A percentile compares a stretch with the other conserved stretches of the same genome.
These are phyloP conservation scores for Xylaria multiplex DNA, from an alignment of 2,329 filamentous ascomycete species.

Conservation along the genomic window DNA sequence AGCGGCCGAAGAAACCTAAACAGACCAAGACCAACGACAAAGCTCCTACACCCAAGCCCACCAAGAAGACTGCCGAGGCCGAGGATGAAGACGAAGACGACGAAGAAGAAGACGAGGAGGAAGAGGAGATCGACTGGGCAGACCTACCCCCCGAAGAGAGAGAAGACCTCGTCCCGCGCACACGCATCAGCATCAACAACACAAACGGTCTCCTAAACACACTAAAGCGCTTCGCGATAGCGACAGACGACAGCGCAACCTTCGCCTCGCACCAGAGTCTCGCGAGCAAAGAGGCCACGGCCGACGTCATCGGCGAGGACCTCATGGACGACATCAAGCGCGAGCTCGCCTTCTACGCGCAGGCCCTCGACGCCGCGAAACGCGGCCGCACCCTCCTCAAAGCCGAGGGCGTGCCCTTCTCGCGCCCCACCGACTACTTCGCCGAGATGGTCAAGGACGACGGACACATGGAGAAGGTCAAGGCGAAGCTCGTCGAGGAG, in stretches of 20 bases:
- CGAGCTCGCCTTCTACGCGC: constrained; percentile 92
- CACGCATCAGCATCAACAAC: constrained; percentile 85
- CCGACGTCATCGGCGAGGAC: constrained; percentile 75
- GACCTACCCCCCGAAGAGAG: constrained; percentile 77
- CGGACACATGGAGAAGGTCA: constrained; percentile 97
- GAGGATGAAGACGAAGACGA: constrained; percentile 55
- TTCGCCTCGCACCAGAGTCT: constrained; percentile 86
- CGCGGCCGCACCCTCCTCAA: constrained; percentile 78
- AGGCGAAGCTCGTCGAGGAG: constrained; percentile 90
- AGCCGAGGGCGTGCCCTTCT: constrained; percentile 85
- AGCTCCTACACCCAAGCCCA: constrained; percentile 54
- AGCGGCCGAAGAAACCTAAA: constrained; percentile 60
- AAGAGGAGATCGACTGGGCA: constrained; percentile 89
- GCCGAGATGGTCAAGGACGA: constrained; percentile 99
- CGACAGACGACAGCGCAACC: constrained; percentile 71
- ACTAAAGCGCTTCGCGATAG: constrained; percentile 80
- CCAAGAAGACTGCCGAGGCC: constrained; percentile 46
- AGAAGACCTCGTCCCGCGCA: constrained; percentile 55
- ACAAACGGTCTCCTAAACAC: constrained; percentile 83
- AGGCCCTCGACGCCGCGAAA: constrained; percentile 82
- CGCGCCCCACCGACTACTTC: constrained; percentile 92
- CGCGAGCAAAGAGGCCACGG: constrained; percentile 69
- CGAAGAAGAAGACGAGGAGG: constrained; percentile 71
- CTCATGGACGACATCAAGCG: constrained; percentile 91
- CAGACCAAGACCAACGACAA: constrained; percentile 42